Evolutionary conservation across 31 red algal genomes (phyloP), one percentile per base, ranked within the genome.

Genomic region (Asparagopsis taxiformis): DNA sequence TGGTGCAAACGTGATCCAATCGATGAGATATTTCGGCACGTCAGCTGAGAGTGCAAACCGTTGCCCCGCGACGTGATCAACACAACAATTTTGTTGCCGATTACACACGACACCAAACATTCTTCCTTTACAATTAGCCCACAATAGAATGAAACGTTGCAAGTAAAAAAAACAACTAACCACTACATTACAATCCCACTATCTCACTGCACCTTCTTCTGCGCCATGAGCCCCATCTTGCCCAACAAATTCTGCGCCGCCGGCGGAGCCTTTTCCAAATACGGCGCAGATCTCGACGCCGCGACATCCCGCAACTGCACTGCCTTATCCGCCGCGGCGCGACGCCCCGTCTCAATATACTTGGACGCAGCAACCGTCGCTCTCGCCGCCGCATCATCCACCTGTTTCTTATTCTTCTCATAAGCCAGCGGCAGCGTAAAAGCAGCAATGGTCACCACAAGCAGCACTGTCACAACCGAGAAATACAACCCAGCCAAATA

Each of bases 361-460:
- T 74, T 74, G 39, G 53, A 51, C 11, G 71, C 72, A 23, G 46
- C 62, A 60, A 77, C 70, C 13, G 71, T 61, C 13, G 72, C 71
- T 39, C 70, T 76, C 22, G 82, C 64, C 15, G 85, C 51, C 1
- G 80, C 59, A 21, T 92, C 76, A 73, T 92, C 88, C 16, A 85
- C 73, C 50, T 78, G 34, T 26, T 79, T 79, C 72, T 92, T 82
- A 30, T 92, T 92, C 70, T 77, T 77, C 72, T 92, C 88, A 46
- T 92, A 92, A 10, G 60, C 30, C 26, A 84, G 63, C 28, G 79
- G 88, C 1, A 92, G 25, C 16, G 88, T 84, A 55, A 92, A 84
- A n/a, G 77, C 23, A 8, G 46, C 58, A 38, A 92, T 36, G 11
- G 74, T 70, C 23, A 51, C 41, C 0, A 92, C 46, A 31, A 77